Evolutionary conservation across 768 basidiomycete genomes (phyloP).

Genomic region (Rhizopogon salebrosus): DNA sequence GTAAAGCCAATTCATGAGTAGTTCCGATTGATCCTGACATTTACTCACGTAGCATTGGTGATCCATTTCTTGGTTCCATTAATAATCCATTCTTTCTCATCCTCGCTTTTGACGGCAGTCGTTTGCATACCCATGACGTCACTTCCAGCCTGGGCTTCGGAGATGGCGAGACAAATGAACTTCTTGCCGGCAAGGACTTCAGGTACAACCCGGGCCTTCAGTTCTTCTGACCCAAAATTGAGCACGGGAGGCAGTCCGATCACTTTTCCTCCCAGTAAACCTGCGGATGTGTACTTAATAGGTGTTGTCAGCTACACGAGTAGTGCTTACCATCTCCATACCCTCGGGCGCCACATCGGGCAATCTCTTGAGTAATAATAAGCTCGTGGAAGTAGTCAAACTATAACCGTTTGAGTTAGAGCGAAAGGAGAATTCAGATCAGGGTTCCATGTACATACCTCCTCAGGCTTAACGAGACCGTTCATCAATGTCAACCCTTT

Average conservation of each 20-base stretch:
- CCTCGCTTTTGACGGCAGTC: conserved; percentile 54
- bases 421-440: background rate
- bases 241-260: conserved; percentile 71
- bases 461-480: conserved; percentile 72
- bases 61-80: conserved; percentile 78
- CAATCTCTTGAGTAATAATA: conserved; percentile 61
- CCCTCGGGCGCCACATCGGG: conserved; percentile 50
- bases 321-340: conserved; percentile 55
- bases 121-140: conserved; percentile 65
- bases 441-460: conserved; percentile 41
- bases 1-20: background rate
- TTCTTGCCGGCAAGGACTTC: conserved; percentile 60
- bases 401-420: conserved; percentile 23
- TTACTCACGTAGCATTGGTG: conserved; percentile 47
- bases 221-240: conserved; percentile 53
- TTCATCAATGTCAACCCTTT: conserved; percentile 70
- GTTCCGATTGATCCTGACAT: background rate
- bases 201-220: conserved; percentile 43
- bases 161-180: conserved; percentile 70
- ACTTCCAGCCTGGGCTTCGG: conserved; percentile 69
- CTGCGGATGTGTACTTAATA: conserved; percentile 11
- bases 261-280: conserved; percentile 52
- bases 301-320: background rate
- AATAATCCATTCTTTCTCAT: conserved; percentile 65
- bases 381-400: conserved; percentile 72